Base-by-base conservation (phyloP, 176 grass and related monocot species). In the Bromus sterilis region DNA sequence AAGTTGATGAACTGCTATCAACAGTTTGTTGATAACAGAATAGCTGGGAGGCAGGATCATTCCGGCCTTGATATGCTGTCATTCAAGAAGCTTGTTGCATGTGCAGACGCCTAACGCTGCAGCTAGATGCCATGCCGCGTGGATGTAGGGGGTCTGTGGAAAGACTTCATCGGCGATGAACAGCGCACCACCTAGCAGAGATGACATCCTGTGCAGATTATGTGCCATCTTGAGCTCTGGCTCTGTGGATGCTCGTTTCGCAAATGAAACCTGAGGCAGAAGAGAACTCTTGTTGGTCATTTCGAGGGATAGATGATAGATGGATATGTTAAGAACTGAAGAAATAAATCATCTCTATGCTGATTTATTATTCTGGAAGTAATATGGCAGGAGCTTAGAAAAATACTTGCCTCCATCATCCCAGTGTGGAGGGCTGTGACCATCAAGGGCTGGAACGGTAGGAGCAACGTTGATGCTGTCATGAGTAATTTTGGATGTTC, bases 371-470 rank as follows among this genome's bases (percentile, higher is more conserved):
- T 25, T 34, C 23, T 71, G 7, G 64, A 13, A 53, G 71, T 43
- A 57, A 21, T 15, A 79, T n/a, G 25, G 11, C 56, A 74, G 18
- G 23, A 89, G 56, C 7, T 77, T 71, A 37, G 42, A 35, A 79
- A 33, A 75, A 46, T 73, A 71, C 91, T 96, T 93, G 80, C 91
- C 97, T 99, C 97, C 93, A 99, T 90, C 83, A 95, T 91, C 44
- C 93, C 97, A 64, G 90, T 90, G 79, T 99, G 97, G 58, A 99
- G 11, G 63, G 93, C 97, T 66, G 93, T 95, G 82, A 99, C 93
- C 89, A 99, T 95, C 57, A 96, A 74, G 8, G 93, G 97, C 78
- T 96, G 91, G 89, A 99, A 95, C 69, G 97, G 91, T 55, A 99
- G 78, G 43, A 91, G 84, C 62, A 99, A 56, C 70, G 97, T 99